Conservation (phyloP, 352 stramenopile genomes). For the Phytopythium montanum region DNA sequence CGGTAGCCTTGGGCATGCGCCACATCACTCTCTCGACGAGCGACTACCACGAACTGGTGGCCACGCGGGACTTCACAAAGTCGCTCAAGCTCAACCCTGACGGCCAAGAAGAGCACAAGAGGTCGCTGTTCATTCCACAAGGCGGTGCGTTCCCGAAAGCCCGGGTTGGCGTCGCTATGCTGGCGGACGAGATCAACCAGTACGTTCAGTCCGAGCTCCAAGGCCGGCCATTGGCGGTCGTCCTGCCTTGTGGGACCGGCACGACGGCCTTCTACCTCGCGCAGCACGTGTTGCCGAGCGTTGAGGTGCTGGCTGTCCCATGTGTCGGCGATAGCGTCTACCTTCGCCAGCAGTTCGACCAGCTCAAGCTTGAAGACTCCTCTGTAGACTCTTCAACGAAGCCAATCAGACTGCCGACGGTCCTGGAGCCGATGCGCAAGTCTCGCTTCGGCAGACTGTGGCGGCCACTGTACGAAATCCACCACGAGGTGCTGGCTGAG, state of each 20-base stretch:
- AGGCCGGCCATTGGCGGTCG: slow-evolving; percentile 42
- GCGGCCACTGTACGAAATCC: slow-evolving; percentile 44
- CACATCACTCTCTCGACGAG: slow-evolving; percentile 45
- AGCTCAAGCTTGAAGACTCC: slow-evolving; percentile 29
- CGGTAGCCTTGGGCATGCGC: slow-evolving; percentile 56
- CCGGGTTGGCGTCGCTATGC: slow-evolving; percentile 42
- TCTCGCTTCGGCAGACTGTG: slow-evolving; percentile 69
- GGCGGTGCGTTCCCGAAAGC: slow-evolving; percentile 66
- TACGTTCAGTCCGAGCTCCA: slow-evolving; percentile 29
- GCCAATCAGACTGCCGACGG: slow-evolving; percentile 18
- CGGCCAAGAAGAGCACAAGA: neutral
- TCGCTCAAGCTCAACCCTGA: slow-evolving; percentile 9
- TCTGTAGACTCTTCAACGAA: slow-evolving; percentile 3
- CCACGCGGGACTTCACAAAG: slow-evolving; percentile 33
- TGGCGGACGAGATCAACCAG: slow-evolving; percentile 71
- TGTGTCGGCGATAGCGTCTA: slow-evolving; percentile 70
- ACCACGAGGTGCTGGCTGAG: slow-evolving; percentile 54
- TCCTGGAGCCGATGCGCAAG: slow-evolving; percentile 48
- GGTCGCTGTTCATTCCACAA: slow-evolving; percentile 55
- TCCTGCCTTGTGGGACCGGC: slow-evolving; percentile 72
- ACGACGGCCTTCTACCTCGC: slow-evolving; percentile 80
- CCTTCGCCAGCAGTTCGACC: slow-evolving; percentile 45
- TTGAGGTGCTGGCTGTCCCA: slow-evolving; percentile 57
- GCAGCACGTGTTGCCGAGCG: slow-evolving; percentile 45
- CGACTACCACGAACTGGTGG: slow-evolving; percentile 41